Base-by-base conservation (phyloP, 2,329 filamentous ascomycete genomes). In the Alternaria infectoria region DNA sequence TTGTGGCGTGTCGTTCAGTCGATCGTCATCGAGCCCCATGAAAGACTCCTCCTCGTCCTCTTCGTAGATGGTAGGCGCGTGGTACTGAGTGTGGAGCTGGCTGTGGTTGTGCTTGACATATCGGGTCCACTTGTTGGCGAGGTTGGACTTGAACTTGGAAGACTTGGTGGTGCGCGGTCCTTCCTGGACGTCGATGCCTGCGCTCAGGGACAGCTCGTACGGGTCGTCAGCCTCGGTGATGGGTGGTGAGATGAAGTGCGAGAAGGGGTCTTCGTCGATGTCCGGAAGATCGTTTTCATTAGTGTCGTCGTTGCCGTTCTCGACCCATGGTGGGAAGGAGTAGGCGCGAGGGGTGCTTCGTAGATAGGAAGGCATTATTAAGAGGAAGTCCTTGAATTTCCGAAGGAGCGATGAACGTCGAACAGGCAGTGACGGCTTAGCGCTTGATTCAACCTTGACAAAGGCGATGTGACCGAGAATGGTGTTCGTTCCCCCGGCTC, bases 191-290 rank as follows among this genome's bases (percentile, higher is more conserved):
- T 78, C 71, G 66, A 82, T 82, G 59, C 80, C 80, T 50, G 80
- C 80, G 51, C 74, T 80, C 44, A 81, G 68, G 15, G 78, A 74
- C 28, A 79, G 72, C 56, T 80, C 76, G 54, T 78, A 79, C 8
- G 79, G 78, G 51, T 81, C 78, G 40, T 81, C 80, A 19, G 81
- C 80, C 44, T 82, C 80, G n/a, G 68, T 69, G 55, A 82, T 71
- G 2, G 80, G 80, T 11, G 76, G 80, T 8, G 76, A 78, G 19
- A 82, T 73, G 73, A 82, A 82, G 72, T 82, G 80, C 30, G 79
- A 76, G 62, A 81, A 81, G 7, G 80, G 80, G 45, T 82, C 78
- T 45, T 82, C 80, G 61, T 82, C 80, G 59, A 82, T 82, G 59
- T 81, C 77, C 13, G 77, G 78, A 3, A 81, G 77, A 11, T 72